A percentile compares a stretch with the other conserved stretches of the same genome.
Conservation (phyloP, 805 yeast genomes). For the Blastobotrys muscicola region DNA sequence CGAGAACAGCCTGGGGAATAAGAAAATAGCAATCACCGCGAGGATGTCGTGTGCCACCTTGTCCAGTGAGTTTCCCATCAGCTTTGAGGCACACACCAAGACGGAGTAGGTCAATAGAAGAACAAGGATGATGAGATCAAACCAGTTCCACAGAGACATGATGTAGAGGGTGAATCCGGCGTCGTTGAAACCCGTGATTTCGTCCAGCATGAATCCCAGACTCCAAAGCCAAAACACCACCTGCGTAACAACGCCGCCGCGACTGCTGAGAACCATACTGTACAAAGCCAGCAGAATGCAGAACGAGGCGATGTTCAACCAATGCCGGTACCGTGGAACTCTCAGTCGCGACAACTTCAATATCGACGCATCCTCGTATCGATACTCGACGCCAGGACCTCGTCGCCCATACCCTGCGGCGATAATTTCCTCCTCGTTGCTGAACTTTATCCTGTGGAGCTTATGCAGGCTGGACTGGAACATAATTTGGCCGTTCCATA, state of each 20-base stretch:
- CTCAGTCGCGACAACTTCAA: constrained; percentile 31
- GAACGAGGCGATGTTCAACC: constrained; percentile 24
- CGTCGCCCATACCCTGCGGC: constrained; percentile 22
- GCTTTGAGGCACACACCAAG: constrained; percentile 1
- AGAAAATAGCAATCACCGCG: constrained; percentile 37
- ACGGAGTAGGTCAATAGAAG: constrained; percentile 30
- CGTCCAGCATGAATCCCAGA: constrained; percentile 40
- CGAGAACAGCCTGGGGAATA: constrained; percentile 41
- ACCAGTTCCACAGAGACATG: constrained; percentile 44
- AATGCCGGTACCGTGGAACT: constrained; percentile 31
- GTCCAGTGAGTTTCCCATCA: neutral
- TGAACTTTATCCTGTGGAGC: constrained; percentile 24
- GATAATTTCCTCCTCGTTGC: constrained; percentile 21
- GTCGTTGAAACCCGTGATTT: constrained; percentile 33
- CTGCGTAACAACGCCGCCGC: constrained; percentile 23
- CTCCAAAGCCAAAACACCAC: constrained; percentile 36
- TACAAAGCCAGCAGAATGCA: constrained; percentile 25
- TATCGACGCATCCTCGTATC: constrained; percentile 26
- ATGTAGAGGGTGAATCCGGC: constrained; percentile 39
- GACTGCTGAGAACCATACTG: constrained; percentile 19
- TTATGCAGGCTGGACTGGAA: constrained; percentile 30
- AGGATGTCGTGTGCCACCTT: constrained; percentile 23
- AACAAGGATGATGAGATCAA: constrained; percentile 36
- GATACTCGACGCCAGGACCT: constrained; percentile 29
- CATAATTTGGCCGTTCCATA: constrained; percentile 45